Evolutionary conservation across 2,329 filamentous ascomycete species (phyloP), one percentile per base, ranked within the genome.

Genomic region (Trichoderma polysporum): DNA sequence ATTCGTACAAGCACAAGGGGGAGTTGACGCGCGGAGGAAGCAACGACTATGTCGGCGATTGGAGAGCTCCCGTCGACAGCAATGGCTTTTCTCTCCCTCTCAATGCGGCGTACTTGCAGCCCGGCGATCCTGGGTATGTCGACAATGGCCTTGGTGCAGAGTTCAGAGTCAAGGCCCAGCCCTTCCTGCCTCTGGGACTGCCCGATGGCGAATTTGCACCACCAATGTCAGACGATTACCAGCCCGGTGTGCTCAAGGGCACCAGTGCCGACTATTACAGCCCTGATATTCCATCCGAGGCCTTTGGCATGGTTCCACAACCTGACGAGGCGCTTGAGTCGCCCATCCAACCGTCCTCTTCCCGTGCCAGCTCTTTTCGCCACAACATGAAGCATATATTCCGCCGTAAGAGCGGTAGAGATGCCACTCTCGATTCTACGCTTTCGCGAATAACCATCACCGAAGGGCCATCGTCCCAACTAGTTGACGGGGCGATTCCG

Each of bases 241-340:
- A 67, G 59, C 72, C 75, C 33, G 74, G 73, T 49, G 74, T 76
- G 45, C 76, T 78, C 50, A 74, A 71, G 64, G 78, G 76, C 41
- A 77, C 74, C 45, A 81, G 74, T 61, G 78, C 78, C 50, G 79
- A 81, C 66, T 81, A 81, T 68, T 81, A 81, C 70, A 79, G 78
- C 57, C 75, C 77, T 13, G 76, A 76, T 2, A 76, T 81, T 52
- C 79, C 79, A 2, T 79, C 78, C 2, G 77, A 79, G 61, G 78
- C 78, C 5, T 80, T 81, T 68, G 79, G 78, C 68, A 80, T 81
- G 79, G 71, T 74, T 13, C 69, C 75, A 10, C 70, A 72, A 13
- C 71, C 75, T 22, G 71, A 73, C 19, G 19, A 49, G 25, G 3
- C 58, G 37, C 37, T 70, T 35, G 65, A 74, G 13, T 69, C 70